Evolutionary conservation across 2,329 filamentous ascomycete genomes (phyloP).

Genomic region (Cordyceps sp.): DNA sequence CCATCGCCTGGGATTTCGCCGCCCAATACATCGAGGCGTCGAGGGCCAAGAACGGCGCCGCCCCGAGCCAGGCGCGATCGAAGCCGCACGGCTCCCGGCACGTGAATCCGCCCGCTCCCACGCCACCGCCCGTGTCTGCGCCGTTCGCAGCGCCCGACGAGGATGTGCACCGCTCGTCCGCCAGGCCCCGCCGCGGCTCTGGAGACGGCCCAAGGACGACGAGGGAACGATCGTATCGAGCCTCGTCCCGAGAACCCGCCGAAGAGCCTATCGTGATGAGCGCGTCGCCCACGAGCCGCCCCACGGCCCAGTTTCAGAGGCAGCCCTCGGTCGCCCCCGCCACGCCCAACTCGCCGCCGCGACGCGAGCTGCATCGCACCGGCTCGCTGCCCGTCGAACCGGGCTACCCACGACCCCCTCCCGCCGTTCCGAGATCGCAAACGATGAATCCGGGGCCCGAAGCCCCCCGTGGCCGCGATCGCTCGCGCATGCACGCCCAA

Average conservation of each 20-base stretch:
- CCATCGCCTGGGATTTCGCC: conserved; percentile 7
- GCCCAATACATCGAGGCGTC: conserved; percentile 16
- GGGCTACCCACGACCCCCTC: conserved; percentile 12
- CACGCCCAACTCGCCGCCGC: conserved; percentile 16
- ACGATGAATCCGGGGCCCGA: conserved; percentile 13
- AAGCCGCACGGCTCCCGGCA: conserved; percentile 8
- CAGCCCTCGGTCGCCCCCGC: conserved; percentile 9
- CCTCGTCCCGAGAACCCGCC: conserved; percentile 12
- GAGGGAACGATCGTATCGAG: conserved; percentile 14
- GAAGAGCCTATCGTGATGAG: conserved; percentile 13
- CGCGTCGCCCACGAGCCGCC: conserved; percentile 14
- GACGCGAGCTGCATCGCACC: conserved; percentile 13
- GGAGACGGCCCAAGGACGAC: conserved; percentile 8
- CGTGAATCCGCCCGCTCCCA: conserved; percentile 14
- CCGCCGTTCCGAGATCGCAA: conserved; percentile 13
- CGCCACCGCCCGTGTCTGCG: conserved; percentile 20
- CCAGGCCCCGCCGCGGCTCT: conserved; percentile 16
- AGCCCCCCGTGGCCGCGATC: conserved; percentile 17
- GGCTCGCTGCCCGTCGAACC: conserved; percentile 18
- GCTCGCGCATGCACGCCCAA: conserved; percentile 20
- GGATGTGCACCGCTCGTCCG: conserved; percentile 15
- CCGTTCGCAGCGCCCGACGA: conserved; percentile 15
- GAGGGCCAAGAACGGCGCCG: conserved; percentile 8
- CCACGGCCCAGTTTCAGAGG: conserved; percentile 10
- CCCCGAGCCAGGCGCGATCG: conserved; percentile 6